Percentiles rank a stretch among this genome's conserved stretches.
Conservation (phyloP, 176 grass and related monocot species). For the Aegilops speltoides region DNA sequence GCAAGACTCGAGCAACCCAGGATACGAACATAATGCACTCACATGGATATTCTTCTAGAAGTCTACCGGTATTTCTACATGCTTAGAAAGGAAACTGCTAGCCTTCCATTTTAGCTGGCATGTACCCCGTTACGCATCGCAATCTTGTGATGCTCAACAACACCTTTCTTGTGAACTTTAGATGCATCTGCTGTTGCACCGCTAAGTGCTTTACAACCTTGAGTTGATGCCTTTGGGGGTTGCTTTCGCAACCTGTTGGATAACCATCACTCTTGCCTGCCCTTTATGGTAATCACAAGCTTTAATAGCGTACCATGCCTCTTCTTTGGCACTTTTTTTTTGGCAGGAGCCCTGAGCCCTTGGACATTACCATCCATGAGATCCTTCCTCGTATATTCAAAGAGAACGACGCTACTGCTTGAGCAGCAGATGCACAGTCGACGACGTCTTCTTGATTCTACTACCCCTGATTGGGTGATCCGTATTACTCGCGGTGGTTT, state of each 20-base stretch:
- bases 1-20: neutral
- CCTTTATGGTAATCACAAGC: constrained; percentile 29
- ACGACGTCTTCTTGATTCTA: neutral
- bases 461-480: neutral
- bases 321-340: constrained; percentile 12
- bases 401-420: constrained; percentile 20
- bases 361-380: constrained; percentile 88
- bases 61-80: neutral
- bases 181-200: constrained; percentile 22
- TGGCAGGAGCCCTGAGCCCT: constrained; percentile 69
- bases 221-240: neutral
- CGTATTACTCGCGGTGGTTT: neutral
- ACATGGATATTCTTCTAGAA: neutral
- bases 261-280: constrained; percentile 20
- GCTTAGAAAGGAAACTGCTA: constrained; percentile 8
- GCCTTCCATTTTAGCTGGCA: neutral
- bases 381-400: constrained; percentile 82
- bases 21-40: neutral
- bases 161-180: constrained; percentile 5
- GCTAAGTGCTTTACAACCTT: constrained; percentile 23
- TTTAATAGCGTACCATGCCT: constrained; percentile 24
- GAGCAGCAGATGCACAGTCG: constrained; percentile 7
- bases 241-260: constrained; percentile 45
- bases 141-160: constrained; percentile 17
- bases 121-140: neutral